These are phyloP conservation scores for Blastobotrys mokoenaii DNA, from an alignment of 805 yeast species.

Conservation along the genomic window DNA sequence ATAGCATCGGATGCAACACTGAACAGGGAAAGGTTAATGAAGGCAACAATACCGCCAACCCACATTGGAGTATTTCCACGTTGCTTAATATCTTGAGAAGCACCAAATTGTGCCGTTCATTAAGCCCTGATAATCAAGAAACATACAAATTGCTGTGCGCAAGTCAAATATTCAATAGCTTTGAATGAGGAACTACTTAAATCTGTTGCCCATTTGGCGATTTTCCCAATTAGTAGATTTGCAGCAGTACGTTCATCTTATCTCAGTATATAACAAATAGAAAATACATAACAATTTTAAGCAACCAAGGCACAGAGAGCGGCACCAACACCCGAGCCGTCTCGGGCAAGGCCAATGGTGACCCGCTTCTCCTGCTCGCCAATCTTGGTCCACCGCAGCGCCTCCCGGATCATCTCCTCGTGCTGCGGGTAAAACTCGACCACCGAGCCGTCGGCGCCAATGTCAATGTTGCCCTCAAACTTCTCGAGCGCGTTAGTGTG, in stretches of 20 bases:
- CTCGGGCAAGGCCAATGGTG: conserved; percentile 76
- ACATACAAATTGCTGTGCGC: too few relatives aligned
- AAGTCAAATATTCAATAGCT: too few relatives aligned
- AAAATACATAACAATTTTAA: not conserved
- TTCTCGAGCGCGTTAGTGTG: conserved; percentile 61
- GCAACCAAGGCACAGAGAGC: conserved; percentile 74
- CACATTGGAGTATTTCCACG: too few relatives aligned
- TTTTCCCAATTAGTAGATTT: not conserved
- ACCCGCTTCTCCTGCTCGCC: conserved; percentile 71
- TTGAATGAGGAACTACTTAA: too few relatives aligned
- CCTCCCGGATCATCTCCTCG: conserved; percentile 70
- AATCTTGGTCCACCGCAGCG: conserved; percentile 44
- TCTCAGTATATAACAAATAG: not conserved
- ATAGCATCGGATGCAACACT: too few relatives aligned
- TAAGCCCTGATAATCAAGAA: too few relatives aligned
- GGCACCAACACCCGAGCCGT: conserved; percentile 97
- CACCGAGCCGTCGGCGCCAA: conserved; percentile 94
- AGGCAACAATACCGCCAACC: too few relatives aligned
- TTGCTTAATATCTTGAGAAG: too few relatives aligned
- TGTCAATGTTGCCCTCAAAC: conserved; percentile 69
- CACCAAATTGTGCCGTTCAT: too few relatives aligned
- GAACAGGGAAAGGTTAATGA: too few relatives aligned
- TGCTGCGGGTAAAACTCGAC: conserved; percentile 91
- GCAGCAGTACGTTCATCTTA: not conserved
- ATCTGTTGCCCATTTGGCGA: too few relatives aligned